Conservation (phyloP, 805 yeast species). For the Candida golubevii region DNA sequence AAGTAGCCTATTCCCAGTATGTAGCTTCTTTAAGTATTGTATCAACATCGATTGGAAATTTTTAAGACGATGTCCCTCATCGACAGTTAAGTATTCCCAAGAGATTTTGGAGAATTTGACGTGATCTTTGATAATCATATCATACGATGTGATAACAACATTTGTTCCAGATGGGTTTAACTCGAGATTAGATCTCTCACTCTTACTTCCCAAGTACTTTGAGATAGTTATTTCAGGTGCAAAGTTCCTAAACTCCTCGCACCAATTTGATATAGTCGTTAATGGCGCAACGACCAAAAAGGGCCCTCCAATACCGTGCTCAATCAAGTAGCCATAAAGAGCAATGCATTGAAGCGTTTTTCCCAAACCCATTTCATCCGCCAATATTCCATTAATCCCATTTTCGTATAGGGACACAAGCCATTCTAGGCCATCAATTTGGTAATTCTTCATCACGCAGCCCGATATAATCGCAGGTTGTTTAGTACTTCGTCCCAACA, state of each 20-base stretch:
- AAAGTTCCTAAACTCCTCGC: conserved; percentile 61
- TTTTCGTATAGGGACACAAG: conserved; percentile 81
- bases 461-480: conserved; percentile 36
- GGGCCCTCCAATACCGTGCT: conserved; percentile 75
- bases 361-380: conserved; percentile 98
- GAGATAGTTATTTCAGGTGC: conserved; percentile 66
- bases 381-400: conserved; percentile 91
- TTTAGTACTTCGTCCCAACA: background rate
- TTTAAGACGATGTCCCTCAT: conserved; percentile 92
- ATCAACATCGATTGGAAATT: conserved; percentile 77
- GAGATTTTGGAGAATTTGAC: conserved; percentile 44
- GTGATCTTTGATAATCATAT: conserved; percentile 69
- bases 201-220: conserved; percentile 62
- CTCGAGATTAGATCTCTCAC: conserved; percentile 47
- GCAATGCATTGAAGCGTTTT: conserved; percentile 89
- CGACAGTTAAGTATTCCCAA: conserved; percentile 88
- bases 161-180: conserved; percentile 27
- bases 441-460: conserved; percentile 74
- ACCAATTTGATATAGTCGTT: conserved; percentile 86
- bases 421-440: conserved; percentile 90
- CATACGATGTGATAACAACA: conserved; percentile 78
- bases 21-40: conserved; percentile 61
- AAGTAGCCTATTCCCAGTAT: conserved; percentile 67
- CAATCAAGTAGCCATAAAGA: conserved; percentile 67
- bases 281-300: conserved; percentile 76